A percentile compares a stretch with the other conserved stretches of the same genome.
These are phyloP conservation scores for Noccaea caerulescens DNA, from an alignment of 345 rosid species.

Conservation along the genomic window DNA sequence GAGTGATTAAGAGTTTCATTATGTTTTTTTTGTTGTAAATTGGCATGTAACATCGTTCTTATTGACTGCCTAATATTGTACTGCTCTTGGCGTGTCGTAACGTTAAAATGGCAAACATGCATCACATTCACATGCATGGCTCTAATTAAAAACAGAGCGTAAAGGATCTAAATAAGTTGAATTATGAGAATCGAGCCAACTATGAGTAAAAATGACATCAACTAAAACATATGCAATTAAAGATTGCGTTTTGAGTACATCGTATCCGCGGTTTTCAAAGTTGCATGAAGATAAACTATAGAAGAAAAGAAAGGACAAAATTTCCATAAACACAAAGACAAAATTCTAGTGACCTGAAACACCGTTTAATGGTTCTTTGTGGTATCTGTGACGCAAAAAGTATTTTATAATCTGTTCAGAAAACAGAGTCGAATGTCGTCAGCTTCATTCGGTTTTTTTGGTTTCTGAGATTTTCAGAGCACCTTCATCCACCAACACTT, in stretches of 20 bases:
- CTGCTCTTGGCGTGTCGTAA: constrained; percentile 58
- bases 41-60: constrained; percentile 78
- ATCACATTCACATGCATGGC: background rate
- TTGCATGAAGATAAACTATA: constrained; percentile 11
- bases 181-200: background rate
- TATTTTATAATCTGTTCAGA: too few species aligned
- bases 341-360: constrained; percentile 1
- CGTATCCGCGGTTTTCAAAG: background rate
- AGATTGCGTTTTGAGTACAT: constrained; percentile 10
- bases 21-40: constrained; percentile 59
- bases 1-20: constrained; percentile 63
- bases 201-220: background rate
- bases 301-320: constrained; percentile 24
- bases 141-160: background rate
- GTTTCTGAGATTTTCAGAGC: constrained; percentile 54
- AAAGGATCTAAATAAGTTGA: background rate
- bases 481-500: constrained; percentile 66
- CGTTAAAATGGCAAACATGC: background rate
- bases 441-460: constrained; percentile 42
- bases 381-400: too few species aligned
- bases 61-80: constrained; percentile 58
- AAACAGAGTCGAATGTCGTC: background rate
- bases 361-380: too few species aligned
- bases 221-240: background rate
- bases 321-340: background rate